phyloP scores from a whole-genome alignment of 202 grass and related monocot genomes.

The Digitaria exilis region DNA sequence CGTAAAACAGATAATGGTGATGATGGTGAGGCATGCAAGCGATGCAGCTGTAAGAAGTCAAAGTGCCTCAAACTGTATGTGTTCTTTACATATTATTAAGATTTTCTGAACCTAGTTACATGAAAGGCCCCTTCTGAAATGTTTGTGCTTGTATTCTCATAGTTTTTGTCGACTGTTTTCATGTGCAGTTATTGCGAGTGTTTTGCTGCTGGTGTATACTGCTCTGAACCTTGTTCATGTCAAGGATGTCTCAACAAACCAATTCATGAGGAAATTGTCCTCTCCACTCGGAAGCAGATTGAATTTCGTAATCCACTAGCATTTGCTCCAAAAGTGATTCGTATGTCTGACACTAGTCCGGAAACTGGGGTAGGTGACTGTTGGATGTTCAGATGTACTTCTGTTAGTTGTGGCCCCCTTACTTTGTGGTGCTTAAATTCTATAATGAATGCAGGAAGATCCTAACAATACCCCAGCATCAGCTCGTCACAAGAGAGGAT shows the following conservation, averaged over 20 bases:
- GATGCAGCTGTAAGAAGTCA: constrained; percentile 98
- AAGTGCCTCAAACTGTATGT: constrained; percentile 98
- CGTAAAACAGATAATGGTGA: constrained; percentile 77
- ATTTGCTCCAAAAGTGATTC: constrained; percentile 97
- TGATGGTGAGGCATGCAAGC: constrained; percentile 87
- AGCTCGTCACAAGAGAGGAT: constrained; percentile 95
- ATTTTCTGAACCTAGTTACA: constrained; percentile 10
- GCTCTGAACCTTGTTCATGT: constrained; percentile 91
- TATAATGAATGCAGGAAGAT: constrained; percentile 69
- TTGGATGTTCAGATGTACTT: constrained; percentile 23
- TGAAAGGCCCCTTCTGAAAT: constrained; percentile 8
- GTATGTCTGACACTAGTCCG: constrained; percentile 61
- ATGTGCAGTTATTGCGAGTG: constrained; percentile 93
- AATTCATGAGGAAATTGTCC: constrained; percentile 93
- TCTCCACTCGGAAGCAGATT: constrained; percentile 90
- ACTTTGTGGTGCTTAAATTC: constrained; percentile 26
- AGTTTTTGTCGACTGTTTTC: neutral
- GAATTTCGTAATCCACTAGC: constrained; percentile 92
- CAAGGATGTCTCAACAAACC: constrained; percentile 96
- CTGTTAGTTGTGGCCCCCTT: neutral
- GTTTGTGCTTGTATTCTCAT: constrained; percentile 3
- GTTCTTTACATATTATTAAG: constrained; percentile 5
- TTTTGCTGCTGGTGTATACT: constrained; percentile 97
- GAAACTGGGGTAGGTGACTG: constrained; percentile 64
- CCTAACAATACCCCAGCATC: constrained; percentile 89